These are phyloP conservation scores for Aspergillus texensis DNA, from an alignment of 2,329 filamentous ascomycete genomes.

Conservation along the genomic window DNA sequence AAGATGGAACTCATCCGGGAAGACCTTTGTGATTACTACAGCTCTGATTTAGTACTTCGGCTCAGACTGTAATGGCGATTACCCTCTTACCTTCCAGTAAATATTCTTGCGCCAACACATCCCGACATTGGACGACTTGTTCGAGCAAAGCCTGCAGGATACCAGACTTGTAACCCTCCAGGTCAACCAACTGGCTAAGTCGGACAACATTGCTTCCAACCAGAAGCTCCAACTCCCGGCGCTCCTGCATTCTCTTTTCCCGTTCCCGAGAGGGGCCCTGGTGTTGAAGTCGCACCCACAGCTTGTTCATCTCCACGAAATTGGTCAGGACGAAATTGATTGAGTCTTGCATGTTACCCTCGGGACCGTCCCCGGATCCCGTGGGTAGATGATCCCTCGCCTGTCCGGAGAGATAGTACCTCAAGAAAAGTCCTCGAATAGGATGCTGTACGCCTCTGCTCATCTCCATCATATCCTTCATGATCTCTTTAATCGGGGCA, in stretches of 20 bases:
- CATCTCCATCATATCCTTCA: conserved; percentile 99
- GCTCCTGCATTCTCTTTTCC: conserved; percentile 89
- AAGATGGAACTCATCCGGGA: conserved; percentile 96
- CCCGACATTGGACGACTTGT: conserved; percentile 96
- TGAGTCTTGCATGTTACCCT: conserved; percentile 94
- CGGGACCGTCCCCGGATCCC: conserved; percentile 82
- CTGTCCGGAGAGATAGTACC: conserved; percentile 95
- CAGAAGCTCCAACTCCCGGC: conserved; percentile 90
- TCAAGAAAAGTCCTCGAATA: conserved; percentile 88
- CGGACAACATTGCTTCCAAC: conserved; percentile 96
- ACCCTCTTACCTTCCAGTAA: conserved; percentile 70
- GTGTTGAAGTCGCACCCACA: conserved; percentile 96
- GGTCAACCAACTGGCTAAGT: conserved; percentile 90
- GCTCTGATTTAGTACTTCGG: conserved; percentile 14
- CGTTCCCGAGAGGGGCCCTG: conserved; percentile 95
- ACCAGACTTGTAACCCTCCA: conserved; percentile 88
- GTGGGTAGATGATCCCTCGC: conserved; percentile 85
- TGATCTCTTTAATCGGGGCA: conserved; percentile 98
- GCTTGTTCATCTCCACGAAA: conserved; percentile 99
- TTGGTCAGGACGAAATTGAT: conserved; percentile 98
- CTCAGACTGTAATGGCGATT: neutral
- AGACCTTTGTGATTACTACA: conserved; percentile 92
- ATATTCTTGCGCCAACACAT: conserved; percentile 96
- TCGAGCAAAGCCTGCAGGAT: conserved; percentile 89
- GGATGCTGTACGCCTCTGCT: conserved; percentile 96